These are phyloP conservation scores for Acaromyces ingoldii DNA, from an alignment of 1,284 basidiomycete genomes.

Conservation along the genomic window DNA sequence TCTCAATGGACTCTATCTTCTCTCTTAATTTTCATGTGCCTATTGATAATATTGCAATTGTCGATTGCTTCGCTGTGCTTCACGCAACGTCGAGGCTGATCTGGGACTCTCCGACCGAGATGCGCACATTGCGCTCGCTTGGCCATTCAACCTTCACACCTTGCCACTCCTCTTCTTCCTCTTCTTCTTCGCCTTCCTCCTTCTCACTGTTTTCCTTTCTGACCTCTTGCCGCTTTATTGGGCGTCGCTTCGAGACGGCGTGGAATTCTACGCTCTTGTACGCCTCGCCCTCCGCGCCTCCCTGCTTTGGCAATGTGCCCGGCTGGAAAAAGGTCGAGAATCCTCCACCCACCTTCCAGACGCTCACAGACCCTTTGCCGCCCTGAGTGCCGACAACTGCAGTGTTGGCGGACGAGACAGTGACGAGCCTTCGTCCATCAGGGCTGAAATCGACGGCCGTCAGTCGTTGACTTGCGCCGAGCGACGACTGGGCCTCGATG, in stretches of 20 bases:
- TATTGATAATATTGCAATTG: no score
- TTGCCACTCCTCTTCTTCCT: constrained; percentile 16
- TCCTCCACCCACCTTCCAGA: constrained; percentile 52
- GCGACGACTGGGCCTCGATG: constrained; percentile 62
- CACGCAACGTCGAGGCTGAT: constrained; percentile 34
- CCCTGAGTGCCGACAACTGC: no score
- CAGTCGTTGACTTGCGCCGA: no score
- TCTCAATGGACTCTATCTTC: no score
- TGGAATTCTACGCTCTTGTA: constrained; percentile 43
- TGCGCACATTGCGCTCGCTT: constrained; percentile 28
- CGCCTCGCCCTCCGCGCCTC: constrained; percentile 58
- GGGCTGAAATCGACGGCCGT: constrained; percentile 64
- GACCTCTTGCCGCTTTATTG: background rate
- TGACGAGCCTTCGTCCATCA: constrained; percentile 83
- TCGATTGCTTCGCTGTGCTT: no score
- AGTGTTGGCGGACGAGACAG: constrained; percentile 76
- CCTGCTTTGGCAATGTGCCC: constrained; percentile 85
- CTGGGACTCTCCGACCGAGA: constrained; percentile 36
- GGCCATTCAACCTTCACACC: constrained; percentile 38
- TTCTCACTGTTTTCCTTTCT: background rate
- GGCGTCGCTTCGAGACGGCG: background rate
- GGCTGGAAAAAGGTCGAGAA: constrained; percentile 82
- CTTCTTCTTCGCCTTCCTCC: background rate
- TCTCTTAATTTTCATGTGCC: no score
- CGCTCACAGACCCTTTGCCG: constrained; percentile 60